Percentiles rank a stretch among this genome's conserved stretches.
phyloP scores from a whole-genome alignment of 1,139 yeast species.

The Kodamaea fungicola region DNA sequence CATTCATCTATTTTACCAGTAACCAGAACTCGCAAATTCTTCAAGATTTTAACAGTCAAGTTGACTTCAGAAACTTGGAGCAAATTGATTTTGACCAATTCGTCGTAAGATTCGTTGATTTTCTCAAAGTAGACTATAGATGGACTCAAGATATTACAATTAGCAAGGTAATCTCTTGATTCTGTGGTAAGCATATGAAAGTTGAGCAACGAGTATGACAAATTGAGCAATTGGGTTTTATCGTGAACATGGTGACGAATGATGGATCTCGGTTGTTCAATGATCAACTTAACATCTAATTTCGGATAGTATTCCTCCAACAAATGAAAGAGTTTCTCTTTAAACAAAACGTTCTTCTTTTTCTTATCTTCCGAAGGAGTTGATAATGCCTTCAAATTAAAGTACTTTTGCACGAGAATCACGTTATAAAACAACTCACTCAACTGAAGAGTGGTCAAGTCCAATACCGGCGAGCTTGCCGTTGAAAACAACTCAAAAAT shows the following conservation, averaged over 20 bases:
- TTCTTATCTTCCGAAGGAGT: neutral
- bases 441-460: slow-evolving; percentile 45
- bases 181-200: slow-evolving; percentile 35
- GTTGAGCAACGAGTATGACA: slow-evolving; percentile 37
- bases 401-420: slow-evolving; percentile 30
- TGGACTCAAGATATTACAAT: slow-evolving; percentile 36
- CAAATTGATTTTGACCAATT: slow-evolving; percentile 16
- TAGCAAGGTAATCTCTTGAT: slow-evolving; percentile 33
- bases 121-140: slow-evolving; percentile 30
- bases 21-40: slow-evolving; percentile 27
- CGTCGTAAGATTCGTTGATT: slow-evolving; percentile 1
- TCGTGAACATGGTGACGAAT: slow-evolving; percentile 27
- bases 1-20: slow-evolving; percentile 21
- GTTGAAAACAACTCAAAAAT: slow-evolving; percentile 40
- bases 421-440: slow-evolving; percentile 38
- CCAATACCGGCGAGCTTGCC: slow-evolving; percentile 47
- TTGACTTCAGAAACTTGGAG: slow-evolving; percentile 20
- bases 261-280: slow-evolving; percentile 44
- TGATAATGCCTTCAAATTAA: slow-evolving; percentile 23
- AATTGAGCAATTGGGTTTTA: slow-evolving; percentile 28
- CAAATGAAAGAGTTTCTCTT: slow-evolving; percentile 14
- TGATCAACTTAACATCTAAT: slow-evolving; percentile 37
- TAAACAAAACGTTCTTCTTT: slow-evolving; percentile 1
- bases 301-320: slow-evolving; percentile 45
- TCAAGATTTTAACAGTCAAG: slow-evolving; percentile 24